Evolutionary conservation across 345 rosid genomes (phyloP).

Genomic region (Ceriops zippeliana): DNA sequence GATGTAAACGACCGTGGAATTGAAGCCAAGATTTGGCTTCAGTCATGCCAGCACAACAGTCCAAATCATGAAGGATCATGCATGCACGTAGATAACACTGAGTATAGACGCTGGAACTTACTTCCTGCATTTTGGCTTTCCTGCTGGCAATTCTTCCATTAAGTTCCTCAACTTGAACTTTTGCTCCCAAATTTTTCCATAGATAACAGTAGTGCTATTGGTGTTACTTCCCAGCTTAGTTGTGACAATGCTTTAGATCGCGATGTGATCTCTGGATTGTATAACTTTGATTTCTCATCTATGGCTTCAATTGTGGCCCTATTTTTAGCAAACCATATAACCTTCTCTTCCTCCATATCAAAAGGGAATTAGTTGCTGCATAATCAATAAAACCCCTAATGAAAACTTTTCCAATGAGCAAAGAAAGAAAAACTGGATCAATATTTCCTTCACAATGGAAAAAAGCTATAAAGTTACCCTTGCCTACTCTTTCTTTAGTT

Average conservation of each 20-base stretch:
- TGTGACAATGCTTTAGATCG: constrained; percentile 46
- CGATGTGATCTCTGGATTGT: constrained; percentile 37
- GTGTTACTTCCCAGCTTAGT: constrained; percentile 34
- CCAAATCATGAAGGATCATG: not conserved
- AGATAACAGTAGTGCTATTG: too few species aligned
- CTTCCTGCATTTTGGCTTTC: constrained; percentile 28
- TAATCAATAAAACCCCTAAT: constrained; percentile 13
- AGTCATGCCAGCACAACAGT: too few species aligned
- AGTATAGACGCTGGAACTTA: not conserved
- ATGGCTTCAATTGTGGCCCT: constrained; percentile 53
- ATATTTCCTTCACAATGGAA: too few species aligned
- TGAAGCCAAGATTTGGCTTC: too few species aligned
- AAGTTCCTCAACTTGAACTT: constrained; percentile 37
- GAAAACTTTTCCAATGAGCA: not conserved
- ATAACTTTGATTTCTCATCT: constrained; percentile 51
- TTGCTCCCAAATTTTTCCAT: constrained; percentile 15
- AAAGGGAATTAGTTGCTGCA: constrained; percentile 75
- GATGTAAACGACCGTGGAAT: too few species aligned
- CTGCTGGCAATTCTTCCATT: constrained; percentile 29
- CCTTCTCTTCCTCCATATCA: constrained; percentile 89
- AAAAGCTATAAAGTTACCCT: constrained; percentile 38
- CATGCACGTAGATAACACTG: not conserved
- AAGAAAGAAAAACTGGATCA: too few species aligned
- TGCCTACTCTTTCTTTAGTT: constrained; percentile 84
- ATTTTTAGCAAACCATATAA: constrained; percentile 71